Evolutionary conservation across 2,329 filamentous ascomycete genomes (phyloP).

Genomic region (Fusarium scirpi): DNA sequence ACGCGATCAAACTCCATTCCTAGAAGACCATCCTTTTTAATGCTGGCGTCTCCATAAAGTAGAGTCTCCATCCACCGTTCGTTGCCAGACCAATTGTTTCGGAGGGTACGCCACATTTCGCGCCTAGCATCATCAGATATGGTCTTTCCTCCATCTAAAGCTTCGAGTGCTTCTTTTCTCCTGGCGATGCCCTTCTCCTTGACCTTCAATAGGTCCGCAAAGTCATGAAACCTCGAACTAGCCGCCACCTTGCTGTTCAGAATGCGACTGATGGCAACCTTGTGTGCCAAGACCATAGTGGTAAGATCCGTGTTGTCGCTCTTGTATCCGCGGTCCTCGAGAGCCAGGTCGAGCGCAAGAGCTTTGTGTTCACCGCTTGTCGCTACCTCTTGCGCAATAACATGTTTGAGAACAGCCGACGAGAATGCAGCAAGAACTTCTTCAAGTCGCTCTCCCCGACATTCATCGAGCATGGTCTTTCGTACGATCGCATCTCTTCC

Average conservation of each 20-base stretch:
- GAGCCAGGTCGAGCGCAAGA: slow-evolving; percentile 66
- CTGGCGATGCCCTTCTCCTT: slow-evolving; percentile 71
- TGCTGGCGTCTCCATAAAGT: slow-evolving; percentile 72
- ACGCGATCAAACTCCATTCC: slow-evolving; percentile 75
- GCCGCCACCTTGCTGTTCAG: slow-evolving; percentile 71
- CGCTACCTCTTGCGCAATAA: slow-evolving; percentile 60
- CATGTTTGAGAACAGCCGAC: slow-evolving; percentile 80
- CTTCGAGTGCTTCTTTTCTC: slow-evolving; percentile 62
- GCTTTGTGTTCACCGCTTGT: slow-evolving; percentile 58
- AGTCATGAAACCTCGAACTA: slow-evolving; percentile 69
- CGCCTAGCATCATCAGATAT: slow-evolving; percentile 58
- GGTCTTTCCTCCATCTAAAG: slow-evolving; percentile 49
- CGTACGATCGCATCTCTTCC: slow-evolving; percentile 84
- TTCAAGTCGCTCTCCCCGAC: slow-evolving; percentile 89
- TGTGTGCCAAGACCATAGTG: slow-evolving; percentile 79
- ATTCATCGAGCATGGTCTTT: slow-evolving; percentile 97
- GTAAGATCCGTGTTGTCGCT: slow-evolving; percentile 68
- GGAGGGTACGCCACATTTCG: slow-evolving; percentile 70
- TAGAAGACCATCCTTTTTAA: slow-evolving; percentile 72
- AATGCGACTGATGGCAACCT: slow-evolving; percentile 70
- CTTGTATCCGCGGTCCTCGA: slow-evolving; percentile 69
- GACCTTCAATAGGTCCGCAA: slow-evolving; percentile 71
- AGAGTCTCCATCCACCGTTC: slow-evolving; percentile 79
- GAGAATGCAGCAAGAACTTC: slow-evolving; percentile 89
- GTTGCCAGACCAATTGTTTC: slow-evolving; percentile 83